Base-by-base conservation (phyloP, 371 early-diverging fungal genomes). In the Mucor ambiguus region DNA sequence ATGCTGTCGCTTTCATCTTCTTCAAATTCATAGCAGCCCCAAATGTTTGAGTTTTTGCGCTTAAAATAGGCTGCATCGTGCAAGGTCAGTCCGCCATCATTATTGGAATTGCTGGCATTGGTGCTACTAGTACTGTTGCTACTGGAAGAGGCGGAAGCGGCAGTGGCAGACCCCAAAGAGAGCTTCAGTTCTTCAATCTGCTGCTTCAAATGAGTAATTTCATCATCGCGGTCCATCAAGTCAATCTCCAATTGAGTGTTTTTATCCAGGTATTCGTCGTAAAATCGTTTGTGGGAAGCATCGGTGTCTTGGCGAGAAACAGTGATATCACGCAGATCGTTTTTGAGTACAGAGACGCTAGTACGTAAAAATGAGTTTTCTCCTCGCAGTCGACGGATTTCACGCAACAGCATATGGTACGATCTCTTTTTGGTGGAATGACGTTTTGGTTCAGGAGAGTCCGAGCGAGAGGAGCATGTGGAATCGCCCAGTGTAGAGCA, bases 301-400 rank as follows among this genome's bases (percentile, higher is more conserved):
- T 83, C 78, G 11, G 78, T 66, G 5, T 77, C 73, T 33, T 70
- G 64, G 8, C 83, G 77, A 28, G 78, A 71, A 22, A 78, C 57
- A 10, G 71, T 61, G 38, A 74, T 75, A 38, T 73, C 67, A 16
- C 75, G 72, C 2, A 83, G 55, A 35, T 83, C 83, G 28, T 75
- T 70, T 38, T 75, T 75, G 14, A 81, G 63, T 0, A 81, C 61
- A 38, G 74, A 63, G 10, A 83, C 76, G 35, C 71, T 79, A 9
- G 62, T 64, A 30, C 62, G 63, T 11, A 83, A 64, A 14, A 63
- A 60, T 3, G 60, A 63, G 55, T 83, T 83, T 61, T 83, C 83
- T 14, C 72, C 67, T 9, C 78, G 74, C 30, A 83, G 62, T 8
- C 79, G 74, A 37, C 76, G 73, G 16, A 83, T 74, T 67, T 83